These are phyloP conservation scores for Scheffersomyces stambukii DNA, from an alignment of 1,139 yeast species.

Conservation along the genomic window DNA sequence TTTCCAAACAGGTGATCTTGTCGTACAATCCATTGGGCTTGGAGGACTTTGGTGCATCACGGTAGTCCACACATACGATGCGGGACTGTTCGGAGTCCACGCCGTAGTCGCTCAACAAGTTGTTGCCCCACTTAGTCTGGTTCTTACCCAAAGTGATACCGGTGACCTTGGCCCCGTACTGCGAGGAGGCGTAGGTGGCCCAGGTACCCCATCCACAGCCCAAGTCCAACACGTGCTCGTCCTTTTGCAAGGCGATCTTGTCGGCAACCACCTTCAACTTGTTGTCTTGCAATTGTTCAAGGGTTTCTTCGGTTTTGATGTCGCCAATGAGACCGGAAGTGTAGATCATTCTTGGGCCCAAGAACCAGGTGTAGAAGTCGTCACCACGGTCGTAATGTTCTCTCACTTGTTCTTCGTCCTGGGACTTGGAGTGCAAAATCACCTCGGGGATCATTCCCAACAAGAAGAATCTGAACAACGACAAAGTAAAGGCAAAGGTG, in stretches of 20 bases:
- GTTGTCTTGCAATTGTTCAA: slow-evolving; percentile 88
- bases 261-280: slow-evolving; percentile 85
- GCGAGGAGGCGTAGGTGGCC: slow-evolving; percentile 78
- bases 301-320: slow-evolving; percentile 65
- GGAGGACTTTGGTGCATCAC: slow-evolving; percentile 78
- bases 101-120: slow-evolving; percentile 64
- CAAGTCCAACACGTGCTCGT: slow-evolving; percentile 74
- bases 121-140: slow-evolving; percentile 89
- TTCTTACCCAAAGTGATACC: slow-evolving; percentile 88
- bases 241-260: slow-evolving; percentile 69
- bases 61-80: slow-evolving; percentile 81
- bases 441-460: slow-evolving; percentile 93
- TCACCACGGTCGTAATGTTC: slow-evolving; percentile 97
- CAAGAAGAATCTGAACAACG: slow-evolving; percentile 76
- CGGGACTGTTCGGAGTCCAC: slow-evolving; percentile 64
- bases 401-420: slow-evolving; percentile 94
- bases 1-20: slow-evolving; percentile 87
- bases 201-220: slow-evolving; percentile 98
- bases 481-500: slow-evolving; percentile 69
- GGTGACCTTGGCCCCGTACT: slow-evolving; percentile 82
- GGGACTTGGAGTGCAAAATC: slow-evolving; percentile 85
- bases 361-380: slow-evolving; percentile 90
- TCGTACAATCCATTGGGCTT: slow-evolving; percentile 62
- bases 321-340: slow-evolving; percentile 84
- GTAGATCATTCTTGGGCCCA: slow-evolving; percentile 93